Conservation (phyloP, 2,329 filamentous ascomycete genomes). For the Thielaviopsis populi region DNA sequence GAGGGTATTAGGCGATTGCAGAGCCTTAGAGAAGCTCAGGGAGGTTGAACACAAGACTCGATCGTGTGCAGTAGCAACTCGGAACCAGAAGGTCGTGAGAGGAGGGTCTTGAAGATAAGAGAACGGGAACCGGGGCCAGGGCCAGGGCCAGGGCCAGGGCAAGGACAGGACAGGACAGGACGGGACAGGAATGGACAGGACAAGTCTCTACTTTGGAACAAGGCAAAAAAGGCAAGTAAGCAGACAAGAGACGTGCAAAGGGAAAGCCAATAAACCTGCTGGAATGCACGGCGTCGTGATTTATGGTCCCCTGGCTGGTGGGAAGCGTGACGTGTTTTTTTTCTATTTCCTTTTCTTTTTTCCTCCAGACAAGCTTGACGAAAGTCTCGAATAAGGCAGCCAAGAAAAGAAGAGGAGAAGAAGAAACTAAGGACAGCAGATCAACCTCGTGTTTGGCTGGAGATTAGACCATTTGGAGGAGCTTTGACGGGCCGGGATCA, state of each 20-base stretch:
- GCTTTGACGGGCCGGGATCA: slow-evolving; percentile 4
- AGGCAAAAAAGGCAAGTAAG: not conserved
- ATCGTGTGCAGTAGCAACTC: no score
- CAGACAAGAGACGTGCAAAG: not conserved
- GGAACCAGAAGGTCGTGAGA: not conserved
- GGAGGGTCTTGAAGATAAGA: not conserved
- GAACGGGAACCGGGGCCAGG: not conserved
- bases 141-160: not conserved
- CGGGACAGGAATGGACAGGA: no score
- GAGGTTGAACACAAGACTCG: not conserved
- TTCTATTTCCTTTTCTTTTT: not conserved
- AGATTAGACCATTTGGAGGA: not conserved
- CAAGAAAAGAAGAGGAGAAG: not conserved
- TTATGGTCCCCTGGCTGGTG: not conserved
- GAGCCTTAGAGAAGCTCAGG: not conserved
- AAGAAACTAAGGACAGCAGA: not conserved
- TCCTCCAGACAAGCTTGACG: not conserved
- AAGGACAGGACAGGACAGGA: not conserved
- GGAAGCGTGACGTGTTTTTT: not conserved
- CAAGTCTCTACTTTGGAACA: no score
- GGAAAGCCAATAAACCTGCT: not conserved
- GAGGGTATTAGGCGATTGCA: not conserved
- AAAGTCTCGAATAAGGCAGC: not conserved
- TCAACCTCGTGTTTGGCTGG: slow-evolving; percentile 1
- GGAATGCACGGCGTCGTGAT: not conserved